Conservation (phyloP, 2,329 filamentous ascomycete species). For the Cercospora sp. region DNA sequence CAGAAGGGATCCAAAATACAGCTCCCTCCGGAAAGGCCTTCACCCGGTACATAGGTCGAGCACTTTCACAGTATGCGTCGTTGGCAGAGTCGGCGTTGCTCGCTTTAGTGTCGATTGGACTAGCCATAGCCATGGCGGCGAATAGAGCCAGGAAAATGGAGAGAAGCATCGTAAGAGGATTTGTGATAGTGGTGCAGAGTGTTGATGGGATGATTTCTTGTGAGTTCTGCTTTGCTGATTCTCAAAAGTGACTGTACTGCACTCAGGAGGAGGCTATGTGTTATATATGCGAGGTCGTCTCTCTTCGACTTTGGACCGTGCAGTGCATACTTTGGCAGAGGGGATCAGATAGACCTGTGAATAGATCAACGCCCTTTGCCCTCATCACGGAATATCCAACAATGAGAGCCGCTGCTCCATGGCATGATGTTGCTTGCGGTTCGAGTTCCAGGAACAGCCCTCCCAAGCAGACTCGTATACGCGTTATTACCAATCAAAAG, state of each 20-base stretch:
- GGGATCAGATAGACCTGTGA: background rate
- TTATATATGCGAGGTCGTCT: background rate
- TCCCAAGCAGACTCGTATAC: no score
- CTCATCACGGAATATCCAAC: no score
- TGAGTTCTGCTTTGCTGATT: background rate
- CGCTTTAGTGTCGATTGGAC: background rate
- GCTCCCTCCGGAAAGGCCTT: no score
- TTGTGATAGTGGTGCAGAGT: background rate
- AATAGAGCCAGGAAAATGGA: background rate
- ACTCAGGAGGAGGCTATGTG: background rate
- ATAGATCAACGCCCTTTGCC: no score
- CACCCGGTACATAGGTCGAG: no score
- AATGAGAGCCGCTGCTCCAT: no score
- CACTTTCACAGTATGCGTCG: no score
- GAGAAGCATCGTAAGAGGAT: background rate
- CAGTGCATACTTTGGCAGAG: background rate
- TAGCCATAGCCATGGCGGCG: background rate
- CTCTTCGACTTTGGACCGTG: background rate
- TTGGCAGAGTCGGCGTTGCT: background rate
- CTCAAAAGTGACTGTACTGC: background rate
- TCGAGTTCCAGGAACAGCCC: no score
- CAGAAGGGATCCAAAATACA: no score
- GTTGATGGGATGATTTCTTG: background rate
- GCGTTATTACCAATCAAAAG: no score
- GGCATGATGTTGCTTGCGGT: no score